Evolutionary conservation across 139 green algal species (phyloP).

Genomic region (Pleodorina starrii): DNA sequence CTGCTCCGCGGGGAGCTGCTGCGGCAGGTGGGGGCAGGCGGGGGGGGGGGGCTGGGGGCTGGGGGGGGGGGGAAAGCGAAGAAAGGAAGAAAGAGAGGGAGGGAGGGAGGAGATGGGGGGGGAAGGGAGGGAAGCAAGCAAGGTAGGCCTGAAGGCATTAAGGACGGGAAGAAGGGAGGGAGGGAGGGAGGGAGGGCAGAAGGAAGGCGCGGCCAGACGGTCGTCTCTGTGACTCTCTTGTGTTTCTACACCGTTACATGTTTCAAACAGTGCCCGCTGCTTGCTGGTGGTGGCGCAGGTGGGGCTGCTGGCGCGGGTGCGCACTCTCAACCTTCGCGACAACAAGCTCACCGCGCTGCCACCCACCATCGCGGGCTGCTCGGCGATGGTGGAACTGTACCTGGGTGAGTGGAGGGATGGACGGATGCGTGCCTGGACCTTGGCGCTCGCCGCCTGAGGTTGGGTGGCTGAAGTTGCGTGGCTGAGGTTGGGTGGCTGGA

Average conservation of each 20-base stretch:
- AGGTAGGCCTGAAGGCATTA: no score
- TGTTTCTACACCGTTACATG: no score
- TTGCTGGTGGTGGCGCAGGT: no score
- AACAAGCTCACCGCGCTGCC: slow-evolving; percentile 69
- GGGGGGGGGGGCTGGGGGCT: neutral
- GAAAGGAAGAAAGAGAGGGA: neutral
- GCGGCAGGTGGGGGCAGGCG: neutral
- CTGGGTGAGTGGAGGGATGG: slow-evolving; percentile 31
- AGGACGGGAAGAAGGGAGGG: no score
- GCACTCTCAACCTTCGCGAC: slow-evolving; percentile 50
- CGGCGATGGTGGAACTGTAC: slow-evolving; percentile 66
- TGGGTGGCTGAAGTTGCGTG: no score
- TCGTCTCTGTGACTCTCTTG: no score
- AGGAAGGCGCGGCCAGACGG: no score
- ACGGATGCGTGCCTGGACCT: neutral
- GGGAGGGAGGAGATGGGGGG: neutral
- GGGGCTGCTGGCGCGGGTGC: slow-evolving; percentile 47
- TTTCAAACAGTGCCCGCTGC: no score
- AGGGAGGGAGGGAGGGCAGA: no score
- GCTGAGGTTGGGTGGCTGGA: no score
- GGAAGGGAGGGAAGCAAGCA: no score
- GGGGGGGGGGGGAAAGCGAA: neutral
- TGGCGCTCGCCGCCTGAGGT: no score
- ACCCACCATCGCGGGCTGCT: slow-evolving; percentile 53
- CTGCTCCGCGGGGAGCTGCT: slow-evolving; percentile 51